Base-by-base conservation (phyloP, 2,329 filamentous ascomycete genomes). In the Cordyceps militaris region DNA sequence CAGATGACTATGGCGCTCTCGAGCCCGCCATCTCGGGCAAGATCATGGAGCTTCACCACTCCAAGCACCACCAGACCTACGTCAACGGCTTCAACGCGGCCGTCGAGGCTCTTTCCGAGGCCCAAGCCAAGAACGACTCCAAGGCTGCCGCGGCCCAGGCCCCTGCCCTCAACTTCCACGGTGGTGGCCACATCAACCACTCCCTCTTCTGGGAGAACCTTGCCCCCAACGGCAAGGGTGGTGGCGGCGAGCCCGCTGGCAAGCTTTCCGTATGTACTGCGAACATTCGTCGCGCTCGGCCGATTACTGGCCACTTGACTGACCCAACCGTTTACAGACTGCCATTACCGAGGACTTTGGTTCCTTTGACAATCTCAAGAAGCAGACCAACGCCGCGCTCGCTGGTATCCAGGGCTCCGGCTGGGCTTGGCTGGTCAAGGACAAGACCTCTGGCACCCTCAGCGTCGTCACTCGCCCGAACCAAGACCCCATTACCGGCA, bases 21-120 rank as follows among this genome's bases (percentile, higher is more conserved):
- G 94, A 99, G 78, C 84, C 84, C 52, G 70, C 79, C 69, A 85
- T 96, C 77, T 92, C 88, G 50, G 88, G 88, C 72, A 85, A 94
- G 76, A 96, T 96, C 79, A 96, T 96, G 92, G 89, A 96, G 78
- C 84, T 96, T 47, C 92, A 96, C 81, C 89, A 96, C 83, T 86
- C 83, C 77, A 93, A 91, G 76, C 91, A 96, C 81, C 92, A 96
- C 79, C 86, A 93, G 75, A 92, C 91, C 68, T 96, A 96, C 73
- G 90, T 96, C 66, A 94, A 86, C 74, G 88, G 87, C 72, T 89
- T 89, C 79, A 96, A 96, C 79, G 81, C 86, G 61, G 87, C 89
- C 59, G 77, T 84, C 64, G 85, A 91, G 74, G 85, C 92, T 70
- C 74, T 89, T 52, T 82, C 80, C 38, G 76, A 78, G 59, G 88